A percentile compares a stretch with the other conserved stretches of the same genome.
phyloP scores from a whole-genome alignment of 768 basidiomycete genomes.

The Russula sp. region DNA sequence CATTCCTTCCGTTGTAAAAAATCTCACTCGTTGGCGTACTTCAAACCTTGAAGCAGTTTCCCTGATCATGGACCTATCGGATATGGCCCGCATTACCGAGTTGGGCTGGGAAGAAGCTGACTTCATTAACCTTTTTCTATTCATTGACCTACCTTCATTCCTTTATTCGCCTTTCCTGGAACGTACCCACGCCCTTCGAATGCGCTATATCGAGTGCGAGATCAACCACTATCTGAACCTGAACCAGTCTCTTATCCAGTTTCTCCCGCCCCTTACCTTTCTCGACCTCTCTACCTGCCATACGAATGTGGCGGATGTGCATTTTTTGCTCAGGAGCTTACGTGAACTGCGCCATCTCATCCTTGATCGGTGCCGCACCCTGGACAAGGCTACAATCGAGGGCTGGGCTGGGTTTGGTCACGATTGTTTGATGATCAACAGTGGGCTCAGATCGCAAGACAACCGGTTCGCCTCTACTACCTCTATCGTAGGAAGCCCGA shows the following conservation, averaged over 20 bases:
- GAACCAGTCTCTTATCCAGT: too few species aligned
- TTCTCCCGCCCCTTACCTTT: slow-evolving; percentile 45
- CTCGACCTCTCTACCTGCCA: slow-evolving; percentile 74
- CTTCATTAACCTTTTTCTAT: slow-evolving; percentile 57
- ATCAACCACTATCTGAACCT: slow-evolving; percentile 44
- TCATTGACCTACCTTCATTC: slow-evolving; percentile 50
- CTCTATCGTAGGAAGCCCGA: background rate
- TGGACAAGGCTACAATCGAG: slow-evolving; percentile 40
- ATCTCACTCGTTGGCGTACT: slow-evolving; percentile 57
- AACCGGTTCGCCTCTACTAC: background rate
- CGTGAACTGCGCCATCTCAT: slow-evolving; percentile 53
- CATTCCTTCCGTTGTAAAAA: slow-evolving; percentile 74
- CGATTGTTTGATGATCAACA: slow-evolving; percentile 28
- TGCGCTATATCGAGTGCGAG: slow-evolving; percentile 67
- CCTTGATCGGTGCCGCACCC: slow-evolving; percentile 58
- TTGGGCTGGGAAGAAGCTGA: slow-evolving; percentile 70
- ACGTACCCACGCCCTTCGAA: slow-evolving; percentile 46
- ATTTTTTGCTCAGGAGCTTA: slow-evolving; percentile 46
- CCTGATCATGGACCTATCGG: slow-evolving; percentile 69
- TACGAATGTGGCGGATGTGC: slow-evolving; percentile 47
- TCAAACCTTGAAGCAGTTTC: slow-evolving; percentile 41
- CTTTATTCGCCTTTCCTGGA: slow-evolving; percentile 36
- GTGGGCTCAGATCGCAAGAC: too few species aligned
- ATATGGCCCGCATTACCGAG: too few species aligned
- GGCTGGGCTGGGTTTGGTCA: slow-evolving; percentile 60